Base-by-base conservation (phyloP, 2,329 filamentous ascomycete species). In the Biscogniauxia marginata region DNA sequence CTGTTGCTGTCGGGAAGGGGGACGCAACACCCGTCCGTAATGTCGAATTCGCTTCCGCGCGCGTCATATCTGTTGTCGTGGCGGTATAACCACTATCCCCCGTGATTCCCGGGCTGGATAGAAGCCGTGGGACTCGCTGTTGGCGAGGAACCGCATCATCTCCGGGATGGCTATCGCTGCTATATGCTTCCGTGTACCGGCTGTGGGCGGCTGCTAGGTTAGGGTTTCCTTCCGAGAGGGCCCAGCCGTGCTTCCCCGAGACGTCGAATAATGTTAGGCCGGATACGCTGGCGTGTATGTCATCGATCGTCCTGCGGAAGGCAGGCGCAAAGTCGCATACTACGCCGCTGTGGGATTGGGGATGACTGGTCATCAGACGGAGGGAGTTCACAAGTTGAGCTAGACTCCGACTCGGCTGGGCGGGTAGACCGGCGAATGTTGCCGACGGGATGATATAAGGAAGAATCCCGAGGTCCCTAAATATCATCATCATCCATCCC, bases 401-500 rank as follows among this genome's bases (percentile, higher is more conserved):
- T 19, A 83, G 63, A 50, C 78, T 82, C 13, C 72, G 69, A 0
- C 64, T 59, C 1, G 71, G 70, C 7, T 71, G 65, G 55, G 11
- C 56, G 43, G 49, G 19, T 9, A 61, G 54, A 0, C 58, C 57
- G 2, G 60, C 46, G 5, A 72, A 52, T 0, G 64, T 60, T 8
- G 66, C 49, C 0, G 70, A 67, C 1, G 71, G 69, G 64, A 80
- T 65, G 4, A 81, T 69, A 4, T 71, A 73, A 2, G 73, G 68
- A 2, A 81, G 62, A 1, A 82, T 67, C 45, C 74, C 73, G 52
- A 82, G 69, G 59, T 82, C 77, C 50, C 77, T 77, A 52, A 77
- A 79, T 0, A 77, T 69, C n/a, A 81, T 70, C 75, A 83, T 79
- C 30, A 82, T 63, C 79, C 79, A 84, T 3, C 81, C 81, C 0